Base-by-base conservation (phyloP, 73 alveolate species). In the Halteria grandinella region DNA sequence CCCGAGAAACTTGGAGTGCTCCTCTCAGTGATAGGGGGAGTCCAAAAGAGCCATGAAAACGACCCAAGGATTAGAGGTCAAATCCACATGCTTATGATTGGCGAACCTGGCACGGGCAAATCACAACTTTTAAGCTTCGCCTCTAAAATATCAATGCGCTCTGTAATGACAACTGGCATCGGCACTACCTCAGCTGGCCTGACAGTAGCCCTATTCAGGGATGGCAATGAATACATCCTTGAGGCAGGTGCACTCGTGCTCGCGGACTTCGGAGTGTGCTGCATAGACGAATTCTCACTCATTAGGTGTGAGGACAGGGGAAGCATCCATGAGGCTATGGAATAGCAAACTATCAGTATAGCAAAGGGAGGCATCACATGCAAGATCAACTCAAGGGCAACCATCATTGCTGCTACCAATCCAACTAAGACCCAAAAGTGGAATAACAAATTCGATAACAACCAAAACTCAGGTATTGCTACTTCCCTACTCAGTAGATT, bases 81-180 rank as follows among this genome's bases (percentile, higher is more conserved):
- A 48, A 83, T 84, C 21, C 97, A 91, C 51, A 48, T 91, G 76
- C 58, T 91, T 50, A 50, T 89, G 54, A 84, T 91, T 6, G 97
- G 97, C 1, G 97, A 91, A 73, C 96, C 96, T 32, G 97, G 95
- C 0, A 91, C 97, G 14, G 98, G 97, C 41, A 93, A 93, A 76
- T 90, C 98, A 3, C 58, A 82, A 12, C 48, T 93, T 7, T 85
- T 93, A 25, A 57, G 75, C 33, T 84, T 85, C 49, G 95, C 95
- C 3, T 75, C 82, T 8, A 58, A 75, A 62, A 37, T 93, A 0
- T 59, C 88, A 27, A 63, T 55, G 49, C 50, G 96, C 51, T 76
- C 95, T 1, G 89, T 93, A 3, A 84, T 75, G 80, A 88, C 96
- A 18, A 93, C 87, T 32, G 98, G 97, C 5, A 87, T 90, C 2